phyloP scores from a whole-genome alignment of 176 grass and related monocot species.

The Microstegium vimineum region DNA sequence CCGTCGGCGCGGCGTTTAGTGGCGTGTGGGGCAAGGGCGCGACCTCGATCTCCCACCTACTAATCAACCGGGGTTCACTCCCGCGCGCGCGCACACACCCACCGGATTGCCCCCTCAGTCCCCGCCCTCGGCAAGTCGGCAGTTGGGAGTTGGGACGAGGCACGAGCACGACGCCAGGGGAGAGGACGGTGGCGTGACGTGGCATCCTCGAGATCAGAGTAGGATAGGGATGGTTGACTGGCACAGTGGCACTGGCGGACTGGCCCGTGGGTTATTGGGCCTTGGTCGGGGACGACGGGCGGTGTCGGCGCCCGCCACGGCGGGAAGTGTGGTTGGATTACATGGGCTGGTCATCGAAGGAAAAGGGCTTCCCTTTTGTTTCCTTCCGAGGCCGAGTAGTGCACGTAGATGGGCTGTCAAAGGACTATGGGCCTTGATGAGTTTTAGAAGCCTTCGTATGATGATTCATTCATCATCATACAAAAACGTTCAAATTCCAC shows the following conservation, averaged over 20 bases:
- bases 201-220: not conserved
- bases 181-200: not conserved
- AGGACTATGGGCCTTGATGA: no score
- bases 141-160: not conserved
- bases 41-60: slow-evolving; percentile 44
- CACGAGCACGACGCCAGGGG: no score
- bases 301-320: not conserved
- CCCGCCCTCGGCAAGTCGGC: not conserved
- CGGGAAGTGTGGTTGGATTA: no score
- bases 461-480: not conserved
- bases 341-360: not conserved
- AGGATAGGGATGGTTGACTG: not conserved
- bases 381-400: not conserved
- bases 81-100: not conserved
- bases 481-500: not conserved
- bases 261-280: not conserved
- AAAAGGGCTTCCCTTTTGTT: not conserved
- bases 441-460: no score
- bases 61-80: not conserved
- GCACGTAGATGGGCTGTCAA: not conserved
- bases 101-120: not conserved
- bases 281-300: no score
- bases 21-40: slow-evolving; percentile 11
- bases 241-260: no score
- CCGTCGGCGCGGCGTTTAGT: slow-evolving; percentile 30